Percentiles rank a stretch among this genome's conserved stretches.
These are phyloP conservation scores for Suillus placidus DNA, from an alignment of 768 basidiomycete genomes.

Conservation along the genomic window DNA sequence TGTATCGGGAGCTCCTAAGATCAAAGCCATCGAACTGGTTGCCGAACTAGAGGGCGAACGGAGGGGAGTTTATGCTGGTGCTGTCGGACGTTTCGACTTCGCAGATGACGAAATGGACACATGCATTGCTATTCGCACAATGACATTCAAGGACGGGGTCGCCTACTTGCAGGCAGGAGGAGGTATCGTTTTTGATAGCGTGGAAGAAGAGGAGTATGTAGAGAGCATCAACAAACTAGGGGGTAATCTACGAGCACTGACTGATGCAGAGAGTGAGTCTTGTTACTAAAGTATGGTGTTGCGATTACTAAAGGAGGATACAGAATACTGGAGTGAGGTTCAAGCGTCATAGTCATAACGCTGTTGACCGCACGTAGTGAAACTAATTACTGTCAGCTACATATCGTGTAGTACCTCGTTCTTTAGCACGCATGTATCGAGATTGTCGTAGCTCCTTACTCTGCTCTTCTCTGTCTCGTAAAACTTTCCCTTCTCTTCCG, in stretches of 20 bases:
- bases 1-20: slow-evolving; percentile 98
- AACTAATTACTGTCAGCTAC: neutral
- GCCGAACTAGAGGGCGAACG: slow-evolving; percentile 84
- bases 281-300: slow-evolving; percentile 5
- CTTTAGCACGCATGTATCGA: slow-evolving; percentile 8
- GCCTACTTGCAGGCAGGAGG: slow-evolving; percentile 96
- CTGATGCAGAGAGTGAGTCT: slow-evolving; percentile 83
- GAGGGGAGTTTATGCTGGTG: slow-evolving; percentile 95
- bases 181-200: slow-evolving; percentile 95
- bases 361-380: slow-evolving; percentile 15
- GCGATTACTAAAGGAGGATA: slow-evolving; percentile 22
- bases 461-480: slow-evolving; percentile 38
- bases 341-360: slow-evolving; percentile 48
- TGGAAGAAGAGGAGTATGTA: slow-evolving; percentile 95
- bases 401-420: slow-evolving; percentile 8
- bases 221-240: slow-evolving; percentile 96
- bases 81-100: slow-evolving; percentile 98
- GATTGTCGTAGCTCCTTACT: slow-evolving; percentile 16
- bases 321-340: slow-evolving; percentile 73
- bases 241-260: slow-evolving; percentile 83
- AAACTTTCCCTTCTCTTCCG: slow-evolving; percentile 69
- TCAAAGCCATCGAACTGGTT: slow-evolving; percentile 95
- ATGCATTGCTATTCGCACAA: slow-evolving; percentile 97
- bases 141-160: slow-evolving; percentile 92
- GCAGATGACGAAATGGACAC: slow-evolving; percentile 95